Evolutionary conservation across 148 eudicot genomes (phyloP).

Genomic region (Chenopodium berlandieri): DNA sequence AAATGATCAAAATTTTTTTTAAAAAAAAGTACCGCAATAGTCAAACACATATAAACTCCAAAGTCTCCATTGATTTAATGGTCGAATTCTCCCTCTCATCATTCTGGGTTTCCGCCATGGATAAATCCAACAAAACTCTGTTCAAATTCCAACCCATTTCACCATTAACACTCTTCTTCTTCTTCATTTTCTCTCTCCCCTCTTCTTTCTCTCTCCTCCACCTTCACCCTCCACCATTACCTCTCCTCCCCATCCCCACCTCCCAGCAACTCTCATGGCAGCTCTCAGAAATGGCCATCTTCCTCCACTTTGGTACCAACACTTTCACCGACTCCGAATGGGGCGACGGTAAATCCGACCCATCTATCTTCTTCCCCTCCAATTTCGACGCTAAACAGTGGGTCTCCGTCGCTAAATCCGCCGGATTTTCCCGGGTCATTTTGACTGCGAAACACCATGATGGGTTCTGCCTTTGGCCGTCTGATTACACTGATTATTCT

Average conservation of each 20-base stretch:
- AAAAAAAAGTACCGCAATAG: not conserved
- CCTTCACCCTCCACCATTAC: slow-evolving; percentile 43
- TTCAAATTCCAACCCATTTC: slow-evolving; percentile 15
- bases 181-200: slow-evolving; percentile 1
- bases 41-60: not conserved
- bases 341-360: slow-evolving; percentile 56
- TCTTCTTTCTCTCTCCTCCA: slow-evolving; percentile 23
- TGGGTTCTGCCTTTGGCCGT: slow-evolving; percentile 86
- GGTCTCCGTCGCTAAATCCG: slow-evolving; percentile 50
- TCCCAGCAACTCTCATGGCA: slow-evolving; percentile 64
- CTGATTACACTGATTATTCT: slow-evolving; percentile 57
- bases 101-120: slow-evolving; percentile 15
- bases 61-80: not conserved
- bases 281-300: slow-evolving; percentile 55
- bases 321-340: slow-evolving; percentile 82
- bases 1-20: too few relatives aligned
- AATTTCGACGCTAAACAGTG: slow-evolving; percentile 53
- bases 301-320: slow-evolving; percentile 85
- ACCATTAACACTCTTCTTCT: not conserved
- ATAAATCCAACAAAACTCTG: not conserved
- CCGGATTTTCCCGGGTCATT: slow-evolving; percentile 56
- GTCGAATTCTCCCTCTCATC: too few relatives aligned
- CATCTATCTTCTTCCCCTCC: slow-evolving; percentile 54
- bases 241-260: slow-evolving; percentile 67
- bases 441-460: slow-evolving; percentile 82